Base-by-base conservation (phyloP, 352 stramenopile species). In the Globisporangium radiosum region DNA sequence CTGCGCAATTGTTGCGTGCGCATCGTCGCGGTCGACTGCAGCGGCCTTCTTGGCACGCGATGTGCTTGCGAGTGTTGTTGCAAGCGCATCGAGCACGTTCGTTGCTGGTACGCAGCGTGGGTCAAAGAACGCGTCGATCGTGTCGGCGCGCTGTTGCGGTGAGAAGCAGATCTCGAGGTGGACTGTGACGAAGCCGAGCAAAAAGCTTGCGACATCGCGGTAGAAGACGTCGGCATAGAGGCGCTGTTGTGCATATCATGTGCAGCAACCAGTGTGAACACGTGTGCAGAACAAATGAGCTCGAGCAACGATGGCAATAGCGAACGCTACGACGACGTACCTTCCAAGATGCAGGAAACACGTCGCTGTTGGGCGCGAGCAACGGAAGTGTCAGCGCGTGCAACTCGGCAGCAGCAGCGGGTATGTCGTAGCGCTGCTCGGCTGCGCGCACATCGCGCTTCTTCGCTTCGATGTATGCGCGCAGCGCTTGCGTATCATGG, bases 101-200 rank as follows among this genome's bases (percentile, higher is more conserved):
- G 68, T 68, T 8, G 73, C 53, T 13, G 78, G 72, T 1, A 87
- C 70, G 8, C 62, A 11, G 17, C 56, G 42, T 15, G 57, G 47
- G 37, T 76, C 68, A 37, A 91, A 91, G 63, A 88, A 89, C 42
- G 69, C 70, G 58, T 89, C 78, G 47, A 89, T 78, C n/a, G 60
- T 64, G 17, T 62, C 62, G 9, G 60, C 8, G 8, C 75, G 78
- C 57, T 89, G 71, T 19, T 62, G 47, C 15, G 65, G 56, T 9
- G 68, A 73, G 48, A 91, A 82, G 54, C 73, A 75, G 5, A 66
- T 61, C 36, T 87, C 76, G 3, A 89, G 33, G 58, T 76, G 73
- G 19, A 81, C 59, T 5, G 70, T 63, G 17, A 87, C 81, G 47
- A 87, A 89, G 10, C 60, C 60, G 48, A 91, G 50, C 38, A 87